Conservation (phyloP, 768 basidiomycete genomes). For the Serendipita sp. region DNA sequence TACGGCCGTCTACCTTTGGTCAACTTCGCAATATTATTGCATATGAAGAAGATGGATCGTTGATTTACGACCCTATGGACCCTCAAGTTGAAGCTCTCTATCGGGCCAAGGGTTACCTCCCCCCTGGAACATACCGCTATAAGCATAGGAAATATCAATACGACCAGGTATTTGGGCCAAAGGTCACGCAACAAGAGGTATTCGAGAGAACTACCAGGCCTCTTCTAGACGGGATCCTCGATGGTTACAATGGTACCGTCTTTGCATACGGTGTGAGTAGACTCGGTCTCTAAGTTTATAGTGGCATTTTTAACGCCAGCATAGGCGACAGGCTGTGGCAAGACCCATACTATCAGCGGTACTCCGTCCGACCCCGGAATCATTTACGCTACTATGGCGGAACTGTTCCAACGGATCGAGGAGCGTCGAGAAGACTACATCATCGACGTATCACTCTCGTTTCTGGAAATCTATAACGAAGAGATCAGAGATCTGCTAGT, state of each 20-base stretch:
- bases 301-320: constrained; percentile 5
- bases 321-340: constrained; percentile 97
- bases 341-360: constrained; percentile 97
- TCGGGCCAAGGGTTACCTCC: constrained; percentile 68
- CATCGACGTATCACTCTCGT: constrained; percentile 79
- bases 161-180: constrained; percentile 76
- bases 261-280: constrained; percentile 91
- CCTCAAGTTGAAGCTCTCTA: constrained; percentile 66
- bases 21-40: constrained; percentile 64
- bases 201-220: constrained; percentile 77
- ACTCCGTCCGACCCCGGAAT: constrained; percentile 76
- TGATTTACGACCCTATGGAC: constrained; percentile 93
- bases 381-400: constrained; percentile 93
- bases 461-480: constrained; percentile 98
- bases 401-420: constrained; percentile 85
- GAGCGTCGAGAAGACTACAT: constrained; percentile 74
- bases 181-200: constrained; percentile 69
- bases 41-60: constrained; percentile 82
- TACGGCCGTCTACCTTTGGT: constrained; percentile 33
- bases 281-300: background rate
- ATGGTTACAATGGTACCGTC: constrained; percentile 93
- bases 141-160: constrained; percentile 97
- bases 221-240: constrained; percentile 65
- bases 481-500: constrained; percentile 89
- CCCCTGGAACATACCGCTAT: constrained; percentile 80